Base-by-base conservation (phyloP, 768 basidiomycete species). In the Galerina marginata region DNA sequence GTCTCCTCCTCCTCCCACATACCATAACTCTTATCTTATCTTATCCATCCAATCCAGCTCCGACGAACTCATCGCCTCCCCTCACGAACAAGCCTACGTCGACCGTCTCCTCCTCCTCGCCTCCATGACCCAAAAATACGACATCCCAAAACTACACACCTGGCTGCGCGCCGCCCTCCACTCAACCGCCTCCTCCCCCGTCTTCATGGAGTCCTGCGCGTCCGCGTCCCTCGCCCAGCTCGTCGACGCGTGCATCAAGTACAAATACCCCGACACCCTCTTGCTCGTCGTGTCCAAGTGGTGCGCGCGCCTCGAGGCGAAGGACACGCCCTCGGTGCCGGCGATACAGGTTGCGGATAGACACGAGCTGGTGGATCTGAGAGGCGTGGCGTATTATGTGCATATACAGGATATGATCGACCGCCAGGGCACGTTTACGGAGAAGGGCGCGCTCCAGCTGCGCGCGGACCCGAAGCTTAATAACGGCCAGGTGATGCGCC, bases 71-170 rank as follows among this genome's bases (percentile, higher is more conserved):
- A 75, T 77, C 58, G 68, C 74, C 10, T 6, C 80, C 77, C 78
- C 79, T 63, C 68, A 75, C 23, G 69, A 76, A 38, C 79, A 81
- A 37, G 72, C 75, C 15, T 69, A 75, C 37, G 61, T 79, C 29
- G 77, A 79, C 52, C 79, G 78, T 42, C 73, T 83, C 37, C 66
- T 74, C 33, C 77, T 75, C 40, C 78, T 87, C 45, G 75, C 81
- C 44, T 74, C 78, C 39, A 82, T 85, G 61, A 76, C 83, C 15
- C 73, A 80, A 59, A 83, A 81, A 58, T 83, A 83, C 69, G 75
- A 79, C 42, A 83, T 83, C 66, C 75, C 74, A 29, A 71, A 70
- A 20, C 74, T 84, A 61, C 77, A 81, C 60, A 65, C 63, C 16
- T 86, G 84, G 84, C 74, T 77, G 4, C 65, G 77, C 46, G 58